Percentiles rank a stretch among this genome's conserved stretches.
phyloP scores from a whole-genome alignment of 2,329 filamentous ascomycete species.

The Calonectria pseudoreteaudii region DNA sequence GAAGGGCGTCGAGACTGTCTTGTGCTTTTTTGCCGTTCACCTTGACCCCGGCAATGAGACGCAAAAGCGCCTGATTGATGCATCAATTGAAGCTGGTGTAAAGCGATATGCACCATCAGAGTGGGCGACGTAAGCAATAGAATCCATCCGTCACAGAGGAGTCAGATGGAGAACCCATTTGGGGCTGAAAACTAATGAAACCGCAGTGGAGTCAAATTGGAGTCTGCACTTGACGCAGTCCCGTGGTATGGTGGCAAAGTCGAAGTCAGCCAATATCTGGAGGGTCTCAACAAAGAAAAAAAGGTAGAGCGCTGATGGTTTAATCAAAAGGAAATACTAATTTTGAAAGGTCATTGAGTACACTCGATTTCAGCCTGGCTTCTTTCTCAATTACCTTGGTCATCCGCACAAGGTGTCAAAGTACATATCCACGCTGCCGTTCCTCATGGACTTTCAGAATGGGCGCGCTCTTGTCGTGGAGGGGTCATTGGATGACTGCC shows the following conservation, averaged over 20 bases:
- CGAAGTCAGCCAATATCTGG: constrained; percentile 60
- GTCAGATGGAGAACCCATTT: background rate
- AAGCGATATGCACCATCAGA: constrained; percentile 72
- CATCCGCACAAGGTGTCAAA: constrained; percentile 59
- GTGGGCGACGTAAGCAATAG: constrained; percentile 54
- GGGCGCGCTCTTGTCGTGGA: constrained; percentile 56
- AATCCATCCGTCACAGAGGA: background rate
- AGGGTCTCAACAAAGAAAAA: constrained; percentile 59
- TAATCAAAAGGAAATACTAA: too few species aligned
- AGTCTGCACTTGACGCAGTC: constrained; percentile 48
- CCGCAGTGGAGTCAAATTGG: constrained; percentile 13
- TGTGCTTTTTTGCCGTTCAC: constrained; percentile 59
- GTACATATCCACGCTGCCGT: constrained; percentile 53
- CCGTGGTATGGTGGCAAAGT: constrained; percentile 64
- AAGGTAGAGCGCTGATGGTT: constrained; percentile 44
- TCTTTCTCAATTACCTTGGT: constrained; percentile 66
- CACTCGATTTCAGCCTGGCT: constrained; percentile 64
- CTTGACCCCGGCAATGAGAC: constrained; percentile 50
- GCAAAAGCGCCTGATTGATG: constrained; percentile 70
- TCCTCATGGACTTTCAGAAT: constrained; percentile 50
- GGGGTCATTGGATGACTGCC: constrained; percentile 51
- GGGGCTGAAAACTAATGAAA: background rate
- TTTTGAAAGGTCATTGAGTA: constrained; percentile 62
- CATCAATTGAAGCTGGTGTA: constrained; percentile 68
- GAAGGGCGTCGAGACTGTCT: constrained; percentile 59